Evolutionary conservation across 768 basidiomycete species (phyloP), one percentile per base, ranked within the genome.

Genomic region (Termitomyces sp.): DNA sequence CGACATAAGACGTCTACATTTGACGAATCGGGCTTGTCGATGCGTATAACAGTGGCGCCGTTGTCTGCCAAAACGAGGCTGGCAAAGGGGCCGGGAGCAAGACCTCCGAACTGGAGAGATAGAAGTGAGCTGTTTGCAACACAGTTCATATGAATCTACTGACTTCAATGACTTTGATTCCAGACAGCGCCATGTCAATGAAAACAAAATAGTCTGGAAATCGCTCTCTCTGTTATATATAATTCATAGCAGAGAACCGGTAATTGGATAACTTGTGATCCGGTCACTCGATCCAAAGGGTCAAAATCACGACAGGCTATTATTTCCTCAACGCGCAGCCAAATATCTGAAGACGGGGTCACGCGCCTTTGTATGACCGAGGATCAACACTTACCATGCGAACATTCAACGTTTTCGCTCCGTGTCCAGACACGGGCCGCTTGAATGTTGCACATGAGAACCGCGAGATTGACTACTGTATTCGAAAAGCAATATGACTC

Each of bases 81-180:
- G 9, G 88, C 83, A 61, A 89, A 92, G 0, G 91, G 90, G 0
- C 82, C 90, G 1, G 91, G 91, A 3, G 90, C 91, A 27, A 93
- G 77, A 30, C 90, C 91, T 27, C 85, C 90, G 64, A 92, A 90
- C 88, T 92, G 60, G 14, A 46, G 25, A 21, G 6, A 21, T 49
- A 37, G 34, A 16, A 27, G 23, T 17, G 9, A 42, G 32, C 37
- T 5, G 0, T 41, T 16, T 35, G 23, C n/a, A 16, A 12, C 46
- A n/a, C 5, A 12, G 11, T 34, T 17, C 14, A 37, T 39, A n/a
- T 37, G 34, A 27, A 19, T 11, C 17, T 17, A 41, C 40, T 47
- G 45, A 65, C 67, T 56, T 70, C 69, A 39, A 70, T 47, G 8
- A 70, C 69, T 27, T 56, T 60, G 21, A 63, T 51, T 27, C 64